Evolutionary conservation across 1,139 yeast species (phyloP).

Genomic region (Yamadazyma epiphylla): DNA sequence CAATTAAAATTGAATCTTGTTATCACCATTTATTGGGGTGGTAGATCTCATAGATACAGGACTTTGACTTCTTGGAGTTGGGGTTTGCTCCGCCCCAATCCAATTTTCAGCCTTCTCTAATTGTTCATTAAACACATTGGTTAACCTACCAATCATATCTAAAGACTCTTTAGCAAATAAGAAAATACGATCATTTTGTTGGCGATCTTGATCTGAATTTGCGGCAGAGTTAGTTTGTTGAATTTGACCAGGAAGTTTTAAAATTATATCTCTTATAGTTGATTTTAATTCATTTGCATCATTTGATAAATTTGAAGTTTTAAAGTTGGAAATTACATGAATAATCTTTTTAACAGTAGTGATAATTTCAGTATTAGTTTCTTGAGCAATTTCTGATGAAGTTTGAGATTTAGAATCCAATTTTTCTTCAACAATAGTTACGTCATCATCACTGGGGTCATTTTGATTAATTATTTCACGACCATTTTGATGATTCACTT

Average conservation of each 20-base stretch:
- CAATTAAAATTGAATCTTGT: conserved; percentile 9
- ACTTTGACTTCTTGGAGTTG: conserved; percentile 4
- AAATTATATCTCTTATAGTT: conserved; percentile 74
- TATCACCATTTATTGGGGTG: conserved; percentile 4
- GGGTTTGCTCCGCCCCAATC: conserved; percentile 46
- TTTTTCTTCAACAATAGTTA: conserved; percentile 5
- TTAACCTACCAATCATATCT: conserved; percentile 81
- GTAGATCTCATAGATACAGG: background rate
- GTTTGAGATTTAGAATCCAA: conserved; percentile 4
- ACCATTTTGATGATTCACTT: conserved; percentile 7
- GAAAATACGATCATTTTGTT: conserved; percentile 60
- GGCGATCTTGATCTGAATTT: conserved; percentile 19
- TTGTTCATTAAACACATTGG: conserved; percentile 79
- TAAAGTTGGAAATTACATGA: conserved; percentile 78
- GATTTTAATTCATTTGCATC: conserved; percentile 42
- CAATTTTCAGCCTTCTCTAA: conserved; percentile 81
- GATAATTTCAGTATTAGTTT: conserved; percentile 77
- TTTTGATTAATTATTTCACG: conserved; percentile 4
- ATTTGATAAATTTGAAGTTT: conserved; percentile 58
- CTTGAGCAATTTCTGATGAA: conserved; percentile 23
- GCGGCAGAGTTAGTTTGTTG: conserved; percentile 22
- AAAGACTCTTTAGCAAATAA: conserved; percentile 85
- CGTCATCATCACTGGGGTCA: conserved; percentile 6
- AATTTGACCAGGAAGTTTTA: conserved; percentile 58
- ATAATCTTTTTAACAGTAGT: conserved; percentile 88